Evolutionary conservation across 768 basidiomycete genomes (phyloP), one percentile per base, ranked within the genome.

Genomic region (Xerocomellus chrysenteron): DNA sequence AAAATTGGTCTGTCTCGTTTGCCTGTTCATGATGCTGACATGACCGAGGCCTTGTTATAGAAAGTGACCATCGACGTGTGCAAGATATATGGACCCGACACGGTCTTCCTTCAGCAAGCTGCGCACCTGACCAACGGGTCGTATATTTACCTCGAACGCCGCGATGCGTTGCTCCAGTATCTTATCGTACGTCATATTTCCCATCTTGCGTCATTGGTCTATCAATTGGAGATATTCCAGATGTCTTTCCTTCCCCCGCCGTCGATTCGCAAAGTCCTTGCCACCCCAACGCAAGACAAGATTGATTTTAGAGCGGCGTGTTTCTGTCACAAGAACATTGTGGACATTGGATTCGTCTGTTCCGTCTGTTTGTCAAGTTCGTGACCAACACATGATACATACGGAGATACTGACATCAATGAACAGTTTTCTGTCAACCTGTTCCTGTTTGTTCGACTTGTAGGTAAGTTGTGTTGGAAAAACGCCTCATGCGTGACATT

Each of bases 301-400:
- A 88, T 98, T 56, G 97, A 98, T 72, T 96, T 98, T 68, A 84
- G 97, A 32, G 97, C 97, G 0, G 96, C 95, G 9, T 98, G 96
- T 69, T 98, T 99, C 77, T 99, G 97, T 75, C 97, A 98, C 74
- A 97, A 98, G 71, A 88, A 88, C 51, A 96, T 97, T 47, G 84
- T 98, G 40, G 96, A 98, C 68, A 83, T 98, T 51, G 97, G 94
- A 52, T 99, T 94, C 63, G 94, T 99, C 21, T 99, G 97, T 70
- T 96, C 94, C n/a, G 94, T 99, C 33, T 99, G 97, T 70, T 75
- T 99, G 32, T 96, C 94, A 28, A 98, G 95, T 97, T 63, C 55
- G 92, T 80, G 40, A 9, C 16, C 14, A 12, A 16, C 7, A 7
- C 37, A 7, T 24, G 16, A 45, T 32, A 33, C 12, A 7, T 17